A percentile compares a stretch with the other conserved stretches of the same genome.
These are phyloP conservation scores for Nyssa sinensis DNA, from an alignment of 148 eudicot species.

Conservation along the genomic window DNA sequence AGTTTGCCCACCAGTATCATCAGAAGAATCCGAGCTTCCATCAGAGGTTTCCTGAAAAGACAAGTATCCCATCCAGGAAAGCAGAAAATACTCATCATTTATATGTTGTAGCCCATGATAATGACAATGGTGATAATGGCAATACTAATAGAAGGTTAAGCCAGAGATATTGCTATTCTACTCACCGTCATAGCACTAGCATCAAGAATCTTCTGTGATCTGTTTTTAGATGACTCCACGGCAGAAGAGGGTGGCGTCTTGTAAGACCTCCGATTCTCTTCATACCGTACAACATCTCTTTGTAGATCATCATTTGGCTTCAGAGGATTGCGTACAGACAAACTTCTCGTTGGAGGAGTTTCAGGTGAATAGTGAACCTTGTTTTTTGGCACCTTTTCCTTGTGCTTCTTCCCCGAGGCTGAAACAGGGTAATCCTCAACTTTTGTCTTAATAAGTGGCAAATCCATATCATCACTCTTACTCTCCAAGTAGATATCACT, in stretches of 20 bases:
- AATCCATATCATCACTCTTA: constrained; percentile 81
- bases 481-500: constrained; percentile 63
- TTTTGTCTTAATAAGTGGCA: constrained; percentile 35
- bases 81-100: no score
- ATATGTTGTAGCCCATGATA: no score
- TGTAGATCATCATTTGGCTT: constrained; percentile 53
- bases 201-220: constrained; percentile 43
- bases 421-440: constrained; percentile 45
- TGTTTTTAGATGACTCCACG: constrained; percentile 48
- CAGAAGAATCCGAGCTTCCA: constrained; percentile 65
- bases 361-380: constrained; percentile 52
- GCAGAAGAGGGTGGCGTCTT: constrained; percentile 46
- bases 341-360: constrained; percentile 40
- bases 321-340: constrained; percentile 32
- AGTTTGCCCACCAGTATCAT: constrained; percentile 58
- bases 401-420: constrained; percentile 37
- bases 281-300: constrained; percentile 44
- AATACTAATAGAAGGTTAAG: neutral
- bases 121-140: neutral
- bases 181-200: constrained; percentile 49
- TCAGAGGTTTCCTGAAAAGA: constrained; percentile 64
- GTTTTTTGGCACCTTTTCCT: constrained; percentile 41
- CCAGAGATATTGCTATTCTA: neutral
- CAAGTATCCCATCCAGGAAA: constrained; percentile 13
- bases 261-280: constrained; percentile 53